A percentile compares a stretch with the other conserved stretches of the same genome.
Evolutionary conservation across 495 filamentous ascomycete species (phyloP).

Genomic region (Jackrogersella minutella): DNA sequence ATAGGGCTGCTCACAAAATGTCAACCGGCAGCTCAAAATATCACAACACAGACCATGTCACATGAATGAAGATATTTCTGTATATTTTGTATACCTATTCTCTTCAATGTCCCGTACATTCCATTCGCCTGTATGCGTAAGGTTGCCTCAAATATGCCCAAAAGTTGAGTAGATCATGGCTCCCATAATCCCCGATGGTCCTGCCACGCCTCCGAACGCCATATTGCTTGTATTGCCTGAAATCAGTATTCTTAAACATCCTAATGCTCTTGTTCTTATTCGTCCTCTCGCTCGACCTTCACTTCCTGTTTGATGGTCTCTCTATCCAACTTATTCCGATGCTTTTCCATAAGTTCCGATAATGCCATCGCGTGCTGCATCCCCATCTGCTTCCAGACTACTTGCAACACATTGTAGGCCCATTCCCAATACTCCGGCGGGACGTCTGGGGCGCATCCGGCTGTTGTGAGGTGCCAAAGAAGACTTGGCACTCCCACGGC

Average conservation of each 20-base stretch:
- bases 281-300: constrained; percentile 15
- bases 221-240: constrained; percentile 1
- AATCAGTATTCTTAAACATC: not conserved
- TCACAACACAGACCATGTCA: not conserved
- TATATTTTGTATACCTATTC: constrained; percentile 10
- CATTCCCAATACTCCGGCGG: constrained; percentile 48
- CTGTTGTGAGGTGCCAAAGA: constrained; percentile 52
- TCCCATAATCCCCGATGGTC: too few species aligned
- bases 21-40: too few species aligned
- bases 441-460: constrained; percentile 54
- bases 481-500: constrained; percentile 53
- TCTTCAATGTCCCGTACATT: constrained; percentile 13
- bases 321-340: constrained; percentile 30
- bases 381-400: constrained; percentile 55
- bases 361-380: constrained; percentile 54
- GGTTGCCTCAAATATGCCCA: constrained; percentile 1
- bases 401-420: constrained; percentile 49
- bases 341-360: constrained; percentile 45
- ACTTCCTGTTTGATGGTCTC: constrained; percentile 4
- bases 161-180: not conserved
- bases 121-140: constrained; percentile 24
- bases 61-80: not conserved
- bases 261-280: constrained; percentile 7
- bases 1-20: too few species aligned
- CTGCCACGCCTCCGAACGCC: constrained; percentile 27